Percentiles rank a stretch among this genome's conserved stretches.
Conservation (phyloP, 495 filamentous ascomycete genomes). For the Penicillium taxi region DNA sequence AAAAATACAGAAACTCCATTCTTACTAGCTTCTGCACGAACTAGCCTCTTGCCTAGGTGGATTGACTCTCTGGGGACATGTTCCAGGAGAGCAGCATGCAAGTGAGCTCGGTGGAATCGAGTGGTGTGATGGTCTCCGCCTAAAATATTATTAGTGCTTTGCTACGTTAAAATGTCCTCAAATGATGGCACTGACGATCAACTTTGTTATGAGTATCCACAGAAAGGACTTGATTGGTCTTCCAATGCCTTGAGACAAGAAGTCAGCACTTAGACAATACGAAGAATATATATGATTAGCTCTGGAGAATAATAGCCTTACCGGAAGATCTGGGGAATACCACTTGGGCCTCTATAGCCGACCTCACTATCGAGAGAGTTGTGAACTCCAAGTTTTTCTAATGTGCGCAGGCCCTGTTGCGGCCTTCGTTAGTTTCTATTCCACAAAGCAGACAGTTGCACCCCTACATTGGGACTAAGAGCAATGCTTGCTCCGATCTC, state of each 20-base stretch:
- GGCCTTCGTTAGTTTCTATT: constrained; percentile 1
- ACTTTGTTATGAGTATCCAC: constrained; percentile 30
- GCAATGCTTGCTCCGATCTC: constrained; percentile 46
- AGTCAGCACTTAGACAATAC: neutral
- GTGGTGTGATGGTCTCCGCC: constrained; percentile 40
- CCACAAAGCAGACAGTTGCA: neutral
- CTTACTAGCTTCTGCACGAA: constrained; percentile 10
- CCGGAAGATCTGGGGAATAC: constrained; percentile 30
- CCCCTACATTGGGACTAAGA: constrained; percentile 39
- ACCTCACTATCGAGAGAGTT: constrained; percentile 34
- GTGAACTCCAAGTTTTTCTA: constrained; percentile 37
- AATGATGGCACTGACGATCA: too few species aligned
- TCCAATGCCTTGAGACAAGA: constrained; percentile 23
- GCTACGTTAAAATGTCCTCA: too few species aligned
- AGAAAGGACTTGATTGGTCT: constrained; percentile 39
- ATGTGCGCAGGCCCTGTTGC: constrained; percentile 36
- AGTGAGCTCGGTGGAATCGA: constrained; percentile 39
- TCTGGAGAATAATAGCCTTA: constrained; percentile 1
- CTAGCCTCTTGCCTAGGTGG: constrained; percentile 17
- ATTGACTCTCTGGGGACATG: constrained; percentile 29
- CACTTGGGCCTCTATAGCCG: constrained; percentile 33
- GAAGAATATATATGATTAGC: too few species aligned
- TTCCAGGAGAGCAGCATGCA: constrained; percentile 37
- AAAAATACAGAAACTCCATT: constrained; percentile 20
- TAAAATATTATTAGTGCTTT: too few species aligned